A percentile compares a stretch with the other conserved stretches of the same genome.
Conservation (phyloP, 2,329 filamentous ascomycete species). For the Fusarium pseudonygamai region DNA sequence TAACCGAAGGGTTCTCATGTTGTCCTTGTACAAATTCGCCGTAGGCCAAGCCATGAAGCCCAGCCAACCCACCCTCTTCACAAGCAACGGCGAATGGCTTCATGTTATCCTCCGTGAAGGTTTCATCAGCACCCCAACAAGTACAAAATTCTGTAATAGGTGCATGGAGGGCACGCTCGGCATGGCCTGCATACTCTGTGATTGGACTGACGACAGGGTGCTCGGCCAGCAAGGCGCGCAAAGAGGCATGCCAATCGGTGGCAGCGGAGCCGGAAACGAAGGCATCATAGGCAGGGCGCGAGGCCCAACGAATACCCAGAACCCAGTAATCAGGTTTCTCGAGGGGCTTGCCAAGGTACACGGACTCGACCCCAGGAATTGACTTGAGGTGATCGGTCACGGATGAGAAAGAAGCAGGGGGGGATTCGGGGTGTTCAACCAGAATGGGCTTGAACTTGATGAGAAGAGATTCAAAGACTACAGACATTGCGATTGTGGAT, state of each 20-base stretch:
- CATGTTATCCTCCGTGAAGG: conserved; percentile 46
- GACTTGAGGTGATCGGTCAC: conserved; percentile 44
- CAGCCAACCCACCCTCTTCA: conserved; percentile 38
- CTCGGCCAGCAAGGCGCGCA: conserved; percentile 45
- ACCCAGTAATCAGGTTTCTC: conserved; percentile 48
- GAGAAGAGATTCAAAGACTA: conserved; percentile 45
- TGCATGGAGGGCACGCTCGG: conserved; percentile 45
- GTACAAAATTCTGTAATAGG: conserved; percentile 53
- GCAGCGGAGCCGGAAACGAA: conserved; percentile 55
- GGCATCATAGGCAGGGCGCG: conserved; percentile 46
- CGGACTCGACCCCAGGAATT: conserved; percentile 45
- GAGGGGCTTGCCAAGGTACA: conserved; percentile 49
- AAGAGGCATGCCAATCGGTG: conserved; percentile 52
- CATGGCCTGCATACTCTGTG: conserved; percentile 31
- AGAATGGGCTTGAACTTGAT: conserved; percentile 47
- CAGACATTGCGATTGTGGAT: conserved; percentile 36
- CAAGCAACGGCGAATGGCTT: conserved; percentile 41
- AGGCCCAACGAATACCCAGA: conserved; percentile 49
- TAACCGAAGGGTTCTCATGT: conserved; percentile 41
- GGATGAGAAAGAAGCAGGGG: conserved; percentile 42
- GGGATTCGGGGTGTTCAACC: conserved; percentile 37
- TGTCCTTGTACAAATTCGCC: conserved; percentile 48
- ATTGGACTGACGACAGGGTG: conserved; percentile 38
- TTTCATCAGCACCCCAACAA: conserved; percentile 46
- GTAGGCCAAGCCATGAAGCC: conserved; percentile 46